Evolutionary conservation across 1,284 basidiomycete genomes (phyloP), one percentile per base, ranked within the genome.

Genomic region (Laetiporus sulphureus): DNA sequence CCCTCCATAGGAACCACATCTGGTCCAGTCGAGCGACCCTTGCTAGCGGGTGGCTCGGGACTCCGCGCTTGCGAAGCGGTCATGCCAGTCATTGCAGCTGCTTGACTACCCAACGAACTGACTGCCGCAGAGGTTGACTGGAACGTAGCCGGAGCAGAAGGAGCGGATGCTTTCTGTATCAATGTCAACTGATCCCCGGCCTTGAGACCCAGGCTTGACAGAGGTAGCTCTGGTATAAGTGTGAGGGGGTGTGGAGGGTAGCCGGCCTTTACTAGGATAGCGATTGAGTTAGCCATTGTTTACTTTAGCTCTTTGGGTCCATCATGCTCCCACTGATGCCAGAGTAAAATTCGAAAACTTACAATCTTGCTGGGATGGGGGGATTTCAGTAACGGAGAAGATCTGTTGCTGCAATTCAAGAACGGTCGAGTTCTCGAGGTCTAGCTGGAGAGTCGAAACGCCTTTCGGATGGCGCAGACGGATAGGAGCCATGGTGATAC

Each of bases 111-210:
- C 8, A 40, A 41, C 4, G 42, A n/a, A 30, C 52, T 33, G 18
- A 34, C 15, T 11, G 45, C 11, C 18, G 41, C 27, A 13, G 45
- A 12, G 21, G 33, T 13, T 25, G 45, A 29, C 41, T 40, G 38
- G 27, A 47, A 39, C 13, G 52, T 32, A 18, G 50, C 44, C 32
- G 42, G 48, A 36, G 52, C 51, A 43, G 51, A 19, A 16, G 45
- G 29, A 3, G 51, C 40, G 8, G 57, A 57, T 11, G 58, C 50
- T 32, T 64, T 69, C 47, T 80, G 72, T 34, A 68, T 80, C 25
- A 92, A 85, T 50, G 91, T 88, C 42, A 94, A 72, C 63, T 91
- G 89, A 47, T 94, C 91, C 1, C 90, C 88, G 13, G 70, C 60
- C 43, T 75, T 72, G 21, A 94, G 67, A 10, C 88, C 90, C 19